Percentiles rank a stretch among this genome's conserved stretches.
Evolutionary conservation across 345 rosid species (phyloP).

Genomic region (Eucalyptus decipiens): DNA sequence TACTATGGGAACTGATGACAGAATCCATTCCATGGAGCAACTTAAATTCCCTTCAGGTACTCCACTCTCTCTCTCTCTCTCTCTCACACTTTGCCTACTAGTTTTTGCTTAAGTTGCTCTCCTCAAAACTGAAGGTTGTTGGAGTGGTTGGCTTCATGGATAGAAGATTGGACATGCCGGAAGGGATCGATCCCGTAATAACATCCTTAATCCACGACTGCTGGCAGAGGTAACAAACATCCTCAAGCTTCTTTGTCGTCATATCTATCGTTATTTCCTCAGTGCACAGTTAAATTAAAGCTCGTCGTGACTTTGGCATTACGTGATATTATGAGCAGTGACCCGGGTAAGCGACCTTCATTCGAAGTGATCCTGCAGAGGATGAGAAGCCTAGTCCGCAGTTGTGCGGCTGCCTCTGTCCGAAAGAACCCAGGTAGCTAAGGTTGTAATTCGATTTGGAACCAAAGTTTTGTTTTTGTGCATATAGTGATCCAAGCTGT

Average conservation of each 20-base stretch:
- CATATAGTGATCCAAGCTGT: background rate
- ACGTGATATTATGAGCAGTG: slow-evolving; percentile 18
- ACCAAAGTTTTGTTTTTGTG: background rate
- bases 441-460: background rate
- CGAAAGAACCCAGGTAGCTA: background rate
- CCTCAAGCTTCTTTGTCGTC: background rate
- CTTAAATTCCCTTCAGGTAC: slow-evolving; percentile 60
- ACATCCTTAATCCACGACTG: slow-evolving; percentile 65
- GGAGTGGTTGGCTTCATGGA: slow-evolving; percentile 95
- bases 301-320: background rate
- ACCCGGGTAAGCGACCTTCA: slow-evolving; percentile 56
- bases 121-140: slow-evolving; percentile 33
- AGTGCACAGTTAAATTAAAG: background rate
- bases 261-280: background rate
- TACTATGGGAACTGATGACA: slow-evolving; percentile 84
- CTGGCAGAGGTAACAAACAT: slow-evolving; percentile 50
- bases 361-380: slow-evolving; percentile 60
- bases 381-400: slow-evolving; percentile 33
- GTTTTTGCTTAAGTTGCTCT: background rate
- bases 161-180: slow-evolving; percentile 71
- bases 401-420: background rate
- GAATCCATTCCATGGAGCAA: slow-evolving; percentile 70
- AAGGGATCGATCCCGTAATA: slow-evolving; percentile 48
- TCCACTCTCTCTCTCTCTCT: background rate
- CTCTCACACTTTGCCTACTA: background rate